Base-by-base conservation (phyloP, 352 stramenopile genomes). In the Phytophthora lateralis region DNA sequence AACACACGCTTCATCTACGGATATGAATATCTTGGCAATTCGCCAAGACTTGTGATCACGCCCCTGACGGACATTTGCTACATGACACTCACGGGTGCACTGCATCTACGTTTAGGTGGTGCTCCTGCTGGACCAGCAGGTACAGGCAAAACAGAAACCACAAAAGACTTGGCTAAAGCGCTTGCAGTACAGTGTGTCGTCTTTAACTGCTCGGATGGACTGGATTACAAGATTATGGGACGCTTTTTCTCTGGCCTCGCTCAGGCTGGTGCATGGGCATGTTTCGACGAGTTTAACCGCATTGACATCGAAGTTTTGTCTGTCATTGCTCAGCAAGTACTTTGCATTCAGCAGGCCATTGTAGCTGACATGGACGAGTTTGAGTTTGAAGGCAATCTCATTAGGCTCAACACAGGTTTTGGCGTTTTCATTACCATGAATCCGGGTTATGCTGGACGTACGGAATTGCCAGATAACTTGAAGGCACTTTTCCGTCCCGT, bases 141-240 rank as follows among this genome's bases (percentile, higher is more conserved):
- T 24, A 98, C 95, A 7, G 93, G 93, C 20, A 98, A 98, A 63
- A 98, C 95, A 7, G 95, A 98, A 61, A 98, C 95, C 2, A 98
- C 92, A 0, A 97, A 97, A 45, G 95, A 98, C 75, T 67, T 98
- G 11, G 95, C 92, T 17, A 98, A 98, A 64, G 93, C 95, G 1
- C 68, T 98, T 11, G 95, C 93, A 5, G 88, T 97, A 8, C 94
- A 98, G 52, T 98, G 92, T 49, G 94, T 98, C 37, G 95, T 98
- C 6, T 98, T 98, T 57, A 98, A 98, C 70, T 98, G 95, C 57
- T 98, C 94, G 0, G 94, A 98, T 44, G 91, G 92, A 7, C 70
- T 98, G 30, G 93, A 98, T 72, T 98, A 98, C 75, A 98, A 98
- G 67, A 98, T 98, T 68, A 98, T 98, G 95, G 95, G 95, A 0